Base-by-base conservation (phyloP, 495 filamentous ascomycete species). In the Daldinia vernicosa region DNA sequence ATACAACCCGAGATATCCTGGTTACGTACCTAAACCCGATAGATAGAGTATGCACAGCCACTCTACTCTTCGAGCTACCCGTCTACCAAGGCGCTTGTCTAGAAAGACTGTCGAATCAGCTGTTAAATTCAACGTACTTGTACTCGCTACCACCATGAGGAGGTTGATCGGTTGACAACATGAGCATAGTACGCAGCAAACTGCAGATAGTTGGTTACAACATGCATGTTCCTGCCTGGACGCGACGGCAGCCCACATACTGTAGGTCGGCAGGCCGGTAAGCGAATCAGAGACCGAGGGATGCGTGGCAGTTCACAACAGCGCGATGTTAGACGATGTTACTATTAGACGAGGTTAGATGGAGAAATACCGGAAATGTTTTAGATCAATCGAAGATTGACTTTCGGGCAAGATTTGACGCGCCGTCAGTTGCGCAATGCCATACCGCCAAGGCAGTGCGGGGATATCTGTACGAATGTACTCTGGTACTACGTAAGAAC, bases 261-360 rank as follows among this genome's bases (percentile, higher is more conserved):
- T 32, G 22, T 12, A 35, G 33, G 11, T 35, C 33, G 33, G 39
- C 47, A 56, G 37, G 8, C 14, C 27, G 40, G 53, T 35, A 47
- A 67, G 26, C 70, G 61, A 72, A 69, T 72, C 14, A 58, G 33
- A 43, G 28, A 50, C 22, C 12, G 32, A 52, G 57, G 50, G n/a
- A 22, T 66, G 70, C 70, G 70, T 72, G 70, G 70, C 70, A 66
- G 65, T 43, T 57, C 40, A 61, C 43, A 12, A 37, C 54, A 59
- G 52, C 37, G 7, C 24, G 12, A 33, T 47, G 53, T 55, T 35
- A 35, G 32, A 35, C 32, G 32, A 33, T 8, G 32, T 67, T 58
- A 52, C 30, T 32, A 32, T 55, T 35, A 35, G 33, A 35, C 11
- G 33, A 35, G 33, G 33, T 67, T 58, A 45, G 50, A 47, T 22